Evolutionary conservation across 495 filamentous ascomycete genomes (phyloP).

Genomic region (Xylaria scruposa): DNA sequence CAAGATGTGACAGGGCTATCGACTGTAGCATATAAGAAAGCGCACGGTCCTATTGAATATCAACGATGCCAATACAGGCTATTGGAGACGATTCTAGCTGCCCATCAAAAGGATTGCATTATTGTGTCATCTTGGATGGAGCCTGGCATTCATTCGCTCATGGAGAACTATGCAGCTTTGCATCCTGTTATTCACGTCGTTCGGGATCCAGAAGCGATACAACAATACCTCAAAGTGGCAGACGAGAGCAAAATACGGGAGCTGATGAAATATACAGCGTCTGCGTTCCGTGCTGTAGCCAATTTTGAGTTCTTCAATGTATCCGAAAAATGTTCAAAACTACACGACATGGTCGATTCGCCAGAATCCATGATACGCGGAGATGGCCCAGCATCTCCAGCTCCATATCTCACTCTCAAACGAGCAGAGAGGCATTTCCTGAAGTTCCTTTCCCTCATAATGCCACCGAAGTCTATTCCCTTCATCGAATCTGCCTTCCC

Average conservation of each 20-base stretch:
- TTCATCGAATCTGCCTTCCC: conserved; percentile 71
- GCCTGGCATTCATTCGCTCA: conserved; percentile 60
- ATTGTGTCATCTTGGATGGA: conserved; percentile 68
- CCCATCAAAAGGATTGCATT: conserved; percentile 64
- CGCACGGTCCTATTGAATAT: conserved; percentile 61
- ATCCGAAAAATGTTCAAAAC: conserved; percentile 45
- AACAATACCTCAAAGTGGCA: conserved; percentile 60
- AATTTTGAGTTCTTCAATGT: conserved; percentile 80
- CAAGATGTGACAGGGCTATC: conserved; percentile 64
- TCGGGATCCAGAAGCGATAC: conserved; percentile 67
- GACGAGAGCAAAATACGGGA: conserved; percentile 57
- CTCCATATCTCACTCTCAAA: conserved; percentile 72
- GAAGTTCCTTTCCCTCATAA: conserved; percentile 67
- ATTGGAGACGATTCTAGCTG: conserved; percentile 65
- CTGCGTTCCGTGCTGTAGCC: conserved; percentile 65
- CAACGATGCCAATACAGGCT: conserved; percentile 62
- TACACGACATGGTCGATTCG: conserved; percentile 22
- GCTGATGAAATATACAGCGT: conserved; percentile 55
- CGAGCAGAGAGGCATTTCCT: conserved; percentile 75
- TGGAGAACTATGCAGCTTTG: conserved; percentile 59
- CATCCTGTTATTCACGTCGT: conserved; percentile 73
- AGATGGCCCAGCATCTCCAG: conserved; percentile 44
- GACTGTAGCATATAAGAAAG: conserved; percentile 63
- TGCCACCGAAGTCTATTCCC: conserved; percentile 58
- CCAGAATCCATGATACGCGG: conserved; percentile 49